Base-by-base conservation (phyloP, 352 stramenopile genomes). In the Peronosclerospora sorghi region DNA sequence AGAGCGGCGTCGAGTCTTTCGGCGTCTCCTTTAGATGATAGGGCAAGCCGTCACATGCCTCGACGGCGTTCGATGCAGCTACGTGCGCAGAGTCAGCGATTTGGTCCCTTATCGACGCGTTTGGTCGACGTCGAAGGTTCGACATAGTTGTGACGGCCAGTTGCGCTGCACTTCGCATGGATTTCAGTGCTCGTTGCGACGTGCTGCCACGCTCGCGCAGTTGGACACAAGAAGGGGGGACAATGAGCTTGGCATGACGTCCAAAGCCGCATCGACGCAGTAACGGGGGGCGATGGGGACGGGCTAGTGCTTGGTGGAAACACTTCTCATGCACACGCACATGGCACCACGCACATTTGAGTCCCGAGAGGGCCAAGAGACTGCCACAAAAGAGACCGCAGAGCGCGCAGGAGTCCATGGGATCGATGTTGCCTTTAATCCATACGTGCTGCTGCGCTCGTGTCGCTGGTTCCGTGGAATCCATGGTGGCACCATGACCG, bases 271-370 rank as follows among this genome's bases (percentile, higher is more conserved):
- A 88, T n/a, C 65, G 58, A 17, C 66, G 65, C 14, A 85, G 49
- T 12, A 80, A 51, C 8, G 27, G 40, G 13, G 56, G 51, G 10
- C 55, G 51, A 30, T 72, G 56, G 9, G 36, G 15, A 35, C 61
- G 56, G 1, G 39, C 47, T 29, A 76, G 32, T 4, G 61, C 49
- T 50, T 68, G 56, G 28, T 68, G 44, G 48, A 84, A 88, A 44
- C 78, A 88, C 21, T 82, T 73, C 46, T 88, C 78, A 39, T 90
- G 78, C 29, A 90, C 76, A 18, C 73, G 73, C 4, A 72, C 59
- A 41, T 90, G 78, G 52, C 78, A 90, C 78, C 78, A 90, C 10
- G 74, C 63, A 55, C 78, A 90, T 39, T 88, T 84, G 28, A 88
- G 68, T 23, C 74, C 78, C 19, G 71, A 88, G 1, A 88, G 65